phyloP scores from a whole-genome alignment of 2,329 filamentous ascomycete genomes.

The Didymella arachidicola region DNA sequence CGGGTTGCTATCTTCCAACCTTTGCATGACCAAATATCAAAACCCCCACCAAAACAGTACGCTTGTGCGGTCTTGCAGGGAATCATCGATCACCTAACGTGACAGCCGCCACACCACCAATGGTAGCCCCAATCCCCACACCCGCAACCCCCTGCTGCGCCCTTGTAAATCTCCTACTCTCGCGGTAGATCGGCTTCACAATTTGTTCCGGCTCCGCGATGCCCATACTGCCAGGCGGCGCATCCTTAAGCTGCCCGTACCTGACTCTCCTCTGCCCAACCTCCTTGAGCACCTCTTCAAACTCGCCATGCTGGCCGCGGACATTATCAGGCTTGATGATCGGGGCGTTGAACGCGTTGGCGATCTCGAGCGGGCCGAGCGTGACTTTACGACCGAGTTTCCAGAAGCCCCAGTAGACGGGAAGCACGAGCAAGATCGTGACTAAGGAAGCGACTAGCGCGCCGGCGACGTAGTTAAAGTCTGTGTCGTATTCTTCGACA shows the following conservation, averaged over 20 bases:
- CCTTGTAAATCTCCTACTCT: slow-evolving; percentile 7
- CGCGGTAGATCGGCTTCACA: slow-evolving; percentile 10
- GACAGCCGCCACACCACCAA: slow-evolving; percentile 26
- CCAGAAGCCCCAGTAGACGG: slow-evolving; percentile 50
- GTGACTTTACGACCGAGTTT: slow-evolving; percentile 47
- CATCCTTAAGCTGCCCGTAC: slow-evolving; percentile 30
- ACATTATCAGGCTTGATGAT: slow-evolving; percentile 29
- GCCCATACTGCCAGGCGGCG: slow-evolving; percentile 31
- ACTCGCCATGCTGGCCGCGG: slow-evolving; percentile 31
- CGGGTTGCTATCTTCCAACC: too few species aligned
- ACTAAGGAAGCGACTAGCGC: slow-evolving; percentile 42
- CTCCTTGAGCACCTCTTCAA: slow-evolving; percentile 31
- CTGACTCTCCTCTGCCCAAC: slow-evolving; percentile 29
- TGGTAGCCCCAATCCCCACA: slow-evolving; percentile 12
- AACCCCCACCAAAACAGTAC: not conserved
- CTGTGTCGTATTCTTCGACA: slow-evolving; percentile 40
- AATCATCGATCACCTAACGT: slow-evolving; percentile 9
- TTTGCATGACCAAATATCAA: not conserved
- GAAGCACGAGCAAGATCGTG: slow-evolving; percentile 44
- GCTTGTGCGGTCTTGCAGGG: too few species aligned
- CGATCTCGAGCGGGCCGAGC: slow-evolving; percentile 48
- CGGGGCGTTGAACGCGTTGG: slow-evolving; percentile 45
- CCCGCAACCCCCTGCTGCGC: slow-evolving; percentile 12
- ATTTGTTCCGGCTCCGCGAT: slow-evolving; percentile 33
- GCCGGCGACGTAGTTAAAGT: slow-evolving; percentile 39